phyloP scores from a whole-genome alignment of 2,329 filamentous ascomycete genomes.

The Grosmannia clavigera region DNA sequence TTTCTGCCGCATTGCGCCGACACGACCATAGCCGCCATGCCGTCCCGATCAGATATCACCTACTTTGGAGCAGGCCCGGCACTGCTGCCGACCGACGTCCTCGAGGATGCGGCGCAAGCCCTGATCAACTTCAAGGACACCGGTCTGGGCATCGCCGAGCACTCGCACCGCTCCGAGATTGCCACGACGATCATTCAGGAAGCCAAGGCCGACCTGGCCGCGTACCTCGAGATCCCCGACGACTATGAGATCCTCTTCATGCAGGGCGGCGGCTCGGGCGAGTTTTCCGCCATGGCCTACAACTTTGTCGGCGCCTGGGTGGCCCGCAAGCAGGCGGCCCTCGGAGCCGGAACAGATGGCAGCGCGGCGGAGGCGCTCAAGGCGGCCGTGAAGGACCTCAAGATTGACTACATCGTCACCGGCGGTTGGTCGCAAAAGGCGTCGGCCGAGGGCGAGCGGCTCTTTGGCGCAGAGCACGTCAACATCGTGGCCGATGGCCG shows the following conservation, averaged over 20 bases:
- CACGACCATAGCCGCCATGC: conserved; percentile 6
- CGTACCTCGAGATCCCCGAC: conserved; percentile 64
- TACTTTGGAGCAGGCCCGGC: conserved; percentile 81
- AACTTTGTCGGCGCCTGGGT: conserved; percentile 81
- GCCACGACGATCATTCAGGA: conserved; percentile 70
- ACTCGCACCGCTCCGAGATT: conserved; percentile 73
- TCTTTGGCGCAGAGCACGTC: conserved; percentile 67
- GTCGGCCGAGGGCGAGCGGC: conserved; percentile 64
- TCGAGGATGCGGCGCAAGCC: conserved; percentile 63
- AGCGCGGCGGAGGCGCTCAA: not conserved
- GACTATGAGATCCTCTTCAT: conserved; percentile 84
- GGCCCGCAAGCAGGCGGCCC: conserved; percentile 45
- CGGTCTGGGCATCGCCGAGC: conserved; percentile 76
- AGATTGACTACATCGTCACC: conserved; percentile 81
- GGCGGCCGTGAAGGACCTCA: conserved; percentile 40
- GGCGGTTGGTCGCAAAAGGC: conserved; percentile 88
- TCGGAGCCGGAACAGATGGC: not conserved
- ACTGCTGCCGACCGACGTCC: conserved; percentile 67
- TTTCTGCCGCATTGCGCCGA: too few species aligned
- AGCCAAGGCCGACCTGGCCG: conserved; percentile 60
- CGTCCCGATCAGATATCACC: conserved; percentile 12
- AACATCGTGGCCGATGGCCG: conserved; percentile 45
- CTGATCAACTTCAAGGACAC: conserved; percentile 72
- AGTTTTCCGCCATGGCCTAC: conserved; percentile 75
- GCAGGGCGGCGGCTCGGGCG: conserved; percentile 67